These are phyloP conservation scores for Rhododendron ferrugineum DNA, from an alignment of 148 eudicot species.

Conservation along the genomic window DNA sequence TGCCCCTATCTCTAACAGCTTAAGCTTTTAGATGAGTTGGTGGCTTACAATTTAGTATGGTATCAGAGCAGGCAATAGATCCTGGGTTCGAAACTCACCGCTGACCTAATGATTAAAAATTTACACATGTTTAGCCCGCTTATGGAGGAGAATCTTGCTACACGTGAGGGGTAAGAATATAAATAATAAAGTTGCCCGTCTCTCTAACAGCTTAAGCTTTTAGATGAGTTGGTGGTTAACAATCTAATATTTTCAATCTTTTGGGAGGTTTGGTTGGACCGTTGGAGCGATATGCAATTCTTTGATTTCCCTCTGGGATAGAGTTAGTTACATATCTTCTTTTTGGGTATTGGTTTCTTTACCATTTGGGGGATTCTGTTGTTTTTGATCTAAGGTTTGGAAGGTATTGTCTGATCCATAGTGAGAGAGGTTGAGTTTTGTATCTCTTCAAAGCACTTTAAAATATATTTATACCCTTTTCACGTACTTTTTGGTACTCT, in stretches of 20 bases:
- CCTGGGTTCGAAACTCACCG: too few relatives aligned
- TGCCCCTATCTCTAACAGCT: too few relatives aligned
- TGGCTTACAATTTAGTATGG: too few relatives aligned
- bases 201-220: too few relatives aligned
- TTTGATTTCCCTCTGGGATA: background rate
- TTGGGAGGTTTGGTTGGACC: background rate
- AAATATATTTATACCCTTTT: background rate
- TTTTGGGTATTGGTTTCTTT: background rate
- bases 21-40: too few relatives aligned
- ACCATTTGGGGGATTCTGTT: background rate
- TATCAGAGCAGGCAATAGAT: too few relatives aligned
- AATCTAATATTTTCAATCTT: background rate
- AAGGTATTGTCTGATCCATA: background rate
- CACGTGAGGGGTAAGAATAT: too few relatives aligned
- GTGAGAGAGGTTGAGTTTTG: background rate
- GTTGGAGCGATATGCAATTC: background rate
- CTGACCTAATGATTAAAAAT: too few relatives aligned
- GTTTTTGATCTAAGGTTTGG: background rate
- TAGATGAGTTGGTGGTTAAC: too few relatives aligned
- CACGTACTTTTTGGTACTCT: background rate
- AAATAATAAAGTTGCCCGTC: too few relatives aligned
- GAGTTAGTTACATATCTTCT: background rate
- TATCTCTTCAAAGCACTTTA: background rate
- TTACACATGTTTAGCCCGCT: too few relatives aligned
- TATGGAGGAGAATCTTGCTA: too few relatives aligned